Evolutionary conservation across 768 basidiomycete genomes (phyloP).

Genomic region (Boletellus emodensis): DNA sequence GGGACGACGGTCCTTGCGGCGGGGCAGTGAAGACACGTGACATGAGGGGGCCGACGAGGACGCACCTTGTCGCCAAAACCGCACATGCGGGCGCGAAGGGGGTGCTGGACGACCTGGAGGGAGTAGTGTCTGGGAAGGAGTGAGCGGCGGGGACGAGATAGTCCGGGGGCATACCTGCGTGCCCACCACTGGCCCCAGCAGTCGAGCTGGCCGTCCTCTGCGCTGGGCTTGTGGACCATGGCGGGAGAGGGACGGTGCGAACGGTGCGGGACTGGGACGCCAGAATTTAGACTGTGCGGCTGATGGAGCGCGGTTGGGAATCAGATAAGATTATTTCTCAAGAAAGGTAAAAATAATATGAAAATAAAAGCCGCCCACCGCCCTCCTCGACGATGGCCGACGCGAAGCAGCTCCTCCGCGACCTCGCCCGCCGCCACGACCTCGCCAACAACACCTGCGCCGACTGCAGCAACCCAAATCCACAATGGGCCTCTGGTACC

Average conservation of each 20-base stretch:
- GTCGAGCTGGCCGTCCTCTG: slow-evolving; percentile 45
- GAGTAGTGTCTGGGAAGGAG: slow-evolving; percentile 61
- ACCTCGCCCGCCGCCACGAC: slow-evolving; percentile 68
- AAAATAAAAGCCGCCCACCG: not conserved
- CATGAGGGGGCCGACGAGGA: slow-evolving; percentile 9
- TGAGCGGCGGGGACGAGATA: slow-evolving; percentile 1
- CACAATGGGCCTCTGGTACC: slow-evolving; percentile 90
- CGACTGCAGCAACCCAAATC: slow-evolving; percentile 87
- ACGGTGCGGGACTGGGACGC: not conserved
- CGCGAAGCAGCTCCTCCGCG: slow-evolving; percentile 68
- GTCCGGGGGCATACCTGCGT: slow-evolving; percentile 45
- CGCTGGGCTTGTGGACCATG: slow-evolving; percentile 63
- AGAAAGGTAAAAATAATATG: not conserved
- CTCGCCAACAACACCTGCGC: slow-evolving; percentile 73
- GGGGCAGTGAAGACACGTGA: slow-evolving; percentile 10
- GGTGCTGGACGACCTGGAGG: slow-evolving; percentile 83
- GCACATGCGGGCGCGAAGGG: slow-evolving; percentile 89
- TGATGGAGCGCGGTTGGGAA: slow-evolving; percentile 15
- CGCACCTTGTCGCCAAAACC: slow-evolving; percentile 94
- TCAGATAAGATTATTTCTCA: slow-evolving; percentile 35
- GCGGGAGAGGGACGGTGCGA: not conserved
- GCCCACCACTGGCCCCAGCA: slow-evolving; percentile 71
- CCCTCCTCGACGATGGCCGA: slow-evolving; percentile 24
- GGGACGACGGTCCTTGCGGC: slow-evolving; percentile 78
- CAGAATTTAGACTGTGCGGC: not conserved